phyloP scores from a whole-genome alignment of 2,329 filamentous ascomycete genomes.

The Helicocarpus griseus region DNA sequence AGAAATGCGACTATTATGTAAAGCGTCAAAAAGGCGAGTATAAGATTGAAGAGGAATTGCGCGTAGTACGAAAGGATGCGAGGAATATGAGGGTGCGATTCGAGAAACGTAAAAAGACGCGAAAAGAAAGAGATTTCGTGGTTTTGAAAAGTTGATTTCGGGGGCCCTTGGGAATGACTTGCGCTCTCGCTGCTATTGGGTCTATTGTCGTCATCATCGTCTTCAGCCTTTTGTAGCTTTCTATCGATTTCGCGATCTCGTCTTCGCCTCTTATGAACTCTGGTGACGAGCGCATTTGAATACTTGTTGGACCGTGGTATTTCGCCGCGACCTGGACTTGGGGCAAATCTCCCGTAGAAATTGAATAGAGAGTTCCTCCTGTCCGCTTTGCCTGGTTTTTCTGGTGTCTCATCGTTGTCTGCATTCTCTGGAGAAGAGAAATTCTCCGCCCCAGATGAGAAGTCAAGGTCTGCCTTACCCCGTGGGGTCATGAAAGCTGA shows the following conservation, averaged over 20 bases:
- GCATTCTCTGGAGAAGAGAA: slow-evolving; percentile 36
- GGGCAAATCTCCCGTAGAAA: slow-evolving; percentile 35
- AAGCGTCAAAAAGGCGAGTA: slow-evolving; percentile 38
- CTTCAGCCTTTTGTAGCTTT: slow-evolving; percentile 30
- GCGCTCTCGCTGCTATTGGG: slow-evolving; percentile 27
- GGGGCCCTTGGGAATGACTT: neutral
- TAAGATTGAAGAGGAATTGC: slow-evolving; percentile 47
- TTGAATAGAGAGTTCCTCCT: slow-evolving; percentile 33
- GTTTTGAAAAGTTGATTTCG: neutral
- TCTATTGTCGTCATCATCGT: slow-evolving; percentile 36
- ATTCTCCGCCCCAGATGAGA: slow-evolving; percentile 40
- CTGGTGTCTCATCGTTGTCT: slow-evolving; percentile 41
- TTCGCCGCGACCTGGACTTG: slow-evolving; percentile 54
- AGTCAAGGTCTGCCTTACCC: slow-evolving; percentile 35
- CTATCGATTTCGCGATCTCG: slow-evolving; percentile 38
- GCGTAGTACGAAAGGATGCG: slow-evolving; percentile 58
- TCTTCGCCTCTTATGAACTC: slow-evolving; percentile 41
- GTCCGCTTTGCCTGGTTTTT: slow-evolving; percentile 24
- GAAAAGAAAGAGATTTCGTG: slow-evolving; percentile 27
- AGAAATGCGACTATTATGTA: slow-evolving; percentile 64
- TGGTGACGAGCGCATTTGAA: slow-evolving; percentile 34
- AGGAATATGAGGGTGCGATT: slow-evolving; percentile 55
- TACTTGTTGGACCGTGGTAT: slow-evolving; percentile 44
- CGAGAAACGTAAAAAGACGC: slow-evolving; percentile 52
- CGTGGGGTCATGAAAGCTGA: slow-evolving; percentile 41